These are phyloP conservation scores for Penicillium psychrofluorescens DNA, from an alignment of 495 filamentous ascomycete species.

Conservation along the genomic window DNA sequence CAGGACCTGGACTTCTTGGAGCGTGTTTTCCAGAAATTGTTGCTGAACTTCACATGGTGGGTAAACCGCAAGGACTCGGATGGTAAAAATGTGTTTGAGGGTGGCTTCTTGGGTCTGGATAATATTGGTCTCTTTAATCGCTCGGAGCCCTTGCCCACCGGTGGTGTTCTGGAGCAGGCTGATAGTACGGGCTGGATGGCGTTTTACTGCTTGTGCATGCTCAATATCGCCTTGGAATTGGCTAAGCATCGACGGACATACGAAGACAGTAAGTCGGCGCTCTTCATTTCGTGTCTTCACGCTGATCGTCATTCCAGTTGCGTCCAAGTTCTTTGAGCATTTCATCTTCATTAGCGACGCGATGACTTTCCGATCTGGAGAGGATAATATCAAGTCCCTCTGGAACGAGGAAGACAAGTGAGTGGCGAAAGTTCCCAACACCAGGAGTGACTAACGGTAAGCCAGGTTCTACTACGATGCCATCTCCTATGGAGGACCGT, in stretches of 20 bases:
- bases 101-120: slow-evolving; percentile 92
- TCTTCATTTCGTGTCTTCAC: not conserved
- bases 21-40: slow-evolving; percentile 89
- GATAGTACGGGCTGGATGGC: slow-evolving; percentile 99
- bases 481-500: slow-evolving; percentile 89
- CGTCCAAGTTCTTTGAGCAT: slow-evolving; percentile 97
- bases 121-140: slow-evolving; percentile 97
- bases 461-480: slow-evolving; percentile 90
- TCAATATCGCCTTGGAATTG: slow-evolving; percentile 91
- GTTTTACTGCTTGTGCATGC: slow-evolving; percentile 90
- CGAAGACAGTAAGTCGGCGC: slow-evolving; percentile 59
- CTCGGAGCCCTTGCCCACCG: slow-evolving; percentile 92
- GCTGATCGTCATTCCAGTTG: slow-evolving; percentile 41
- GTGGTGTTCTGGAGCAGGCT: slow-evolving; percentile 87
- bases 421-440: slow-evolving; percentile 2
- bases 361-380: slow-evolving; percentile 81
- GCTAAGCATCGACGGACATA: slow-evolving; percentile 95
- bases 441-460: slow-evolving; percentile 2
- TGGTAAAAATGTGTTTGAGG: slow-evolving; percentile 94
- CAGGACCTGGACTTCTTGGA: slow-evolving; percentile 94
- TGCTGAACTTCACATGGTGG: slow-evolving; percentile 99
- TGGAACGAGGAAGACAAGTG: slow-evolving; percentile 89
- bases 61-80: slow-evolving; percentile 91
- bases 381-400: slow-evolving; percentile 66
- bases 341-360: slow-evolving; percentile 97